A percentile compares a stretch with the other conserved stretches of the same genome.
These are phyloP conservation scores for Tanacetum coccineum DNA, from an alignment of 129 eudicot species.

Conservation along the genomic window DNA sequence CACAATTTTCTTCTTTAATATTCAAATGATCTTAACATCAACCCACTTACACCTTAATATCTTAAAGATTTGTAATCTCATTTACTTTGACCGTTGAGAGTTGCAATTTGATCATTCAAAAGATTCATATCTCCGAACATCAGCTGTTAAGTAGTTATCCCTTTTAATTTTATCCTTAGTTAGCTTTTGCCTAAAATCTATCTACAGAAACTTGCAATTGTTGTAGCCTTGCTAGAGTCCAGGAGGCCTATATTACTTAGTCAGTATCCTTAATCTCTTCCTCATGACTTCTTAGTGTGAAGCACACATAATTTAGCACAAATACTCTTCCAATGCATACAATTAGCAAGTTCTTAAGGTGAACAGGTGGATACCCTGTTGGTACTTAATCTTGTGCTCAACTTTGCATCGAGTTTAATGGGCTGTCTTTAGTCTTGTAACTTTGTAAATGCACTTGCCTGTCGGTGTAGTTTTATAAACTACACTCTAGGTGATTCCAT, in stretches of 20 bases:
- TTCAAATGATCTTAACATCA: constrained; percentile 7
- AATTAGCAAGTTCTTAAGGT: not conserved
- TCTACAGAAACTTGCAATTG: too few relatives aligned
- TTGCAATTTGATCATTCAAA: not conserved
- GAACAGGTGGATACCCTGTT: not conserved
- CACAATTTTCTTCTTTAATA: not conserved
- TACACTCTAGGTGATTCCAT: not conserved
- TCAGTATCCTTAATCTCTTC: too few relatives aligned
- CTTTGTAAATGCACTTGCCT: not conserved
- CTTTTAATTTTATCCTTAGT: not conserved
- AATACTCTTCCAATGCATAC: not conserved
- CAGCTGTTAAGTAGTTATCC: constrained; percentile 2
- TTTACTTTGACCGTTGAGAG: not conserved
- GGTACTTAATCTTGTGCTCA: not conserved
- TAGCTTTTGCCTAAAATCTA: not conserved
- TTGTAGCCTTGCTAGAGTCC: too few relatives aligned
- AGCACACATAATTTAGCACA: not conserved
- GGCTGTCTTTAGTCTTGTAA: not conserved
- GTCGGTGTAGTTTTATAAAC: not conserved
- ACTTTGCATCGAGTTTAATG: not conserved
- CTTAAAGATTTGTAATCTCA: constrained; percentile 10
- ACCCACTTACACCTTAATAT: constrained; percentile 18
- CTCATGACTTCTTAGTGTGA: too few relatives aligned
- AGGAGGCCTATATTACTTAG: too few relatives aligned
- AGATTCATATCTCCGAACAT: not conserved